Conservation (phyloP, 139 green algal genomes). For the Chlamydomonas eustigma region DNA sequence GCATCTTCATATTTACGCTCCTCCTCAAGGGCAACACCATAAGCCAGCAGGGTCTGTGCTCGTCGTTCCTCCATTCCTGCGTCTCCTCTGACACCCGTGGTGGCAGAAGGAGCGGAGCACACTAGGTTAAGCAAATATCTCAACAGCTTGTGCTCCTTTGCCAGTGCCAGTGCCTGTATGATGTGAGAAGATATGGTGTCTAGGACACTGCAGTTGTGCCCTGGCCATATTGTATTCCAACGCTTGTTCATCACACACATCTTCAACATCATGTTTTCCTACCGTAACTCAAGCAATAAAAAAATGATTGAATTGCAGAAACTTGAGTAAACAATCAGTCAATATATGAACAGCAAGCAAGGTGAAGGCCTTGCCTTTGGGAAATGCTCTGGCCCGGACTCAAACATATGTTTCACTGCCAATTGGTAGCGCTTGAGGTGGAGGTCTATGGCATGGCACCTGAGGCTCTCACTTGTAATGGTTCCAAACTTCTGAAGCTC, state of each 20-base stretch:
- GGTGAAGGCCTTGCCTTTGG: conserved; percentile 33
- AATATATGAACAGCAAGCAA: too few relatives aligned
- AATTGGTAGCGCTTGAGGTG: conserved; percentile 57
- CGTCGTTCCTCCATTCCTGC: conserved; percentile 16
- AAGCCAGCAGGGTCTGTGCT: conserved; percentile 36
- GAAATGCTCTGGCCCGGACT: conserved; percentile 54
- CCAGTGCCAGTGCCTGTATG: conserved; percentile 56
- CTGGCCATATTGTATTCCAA: too few relatives aligned
- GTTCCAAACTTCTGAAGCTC: conserved; percentile 67
- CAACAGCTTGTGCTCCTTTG: conserved; percentile 61
- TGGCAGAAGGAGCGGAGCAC: too few relatives aligned
- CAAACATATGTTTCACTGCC: conserved; percentile 65
- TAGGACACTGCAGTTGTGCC: too few relatives aligned
- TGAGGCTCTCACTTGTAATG: conserved; percentile 27
- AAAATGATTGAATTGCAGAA: too few relatives aligned
- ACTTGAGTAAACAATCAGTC: too few relatives aligned
- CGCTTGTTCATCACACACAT: too few relatives aligned
- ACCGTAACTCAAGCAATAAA: too few relatives aligned
- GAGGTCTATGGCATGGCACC: conserved; percentile 65
- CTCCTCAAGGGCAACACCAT: conserved; percentile 46
- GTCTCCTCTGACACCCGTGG: neutral
- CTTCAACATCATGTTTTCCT: too few relatives aligned
- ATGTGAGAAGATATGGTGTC: too few relatives aligned
- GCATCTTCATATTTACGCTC: conserved; percentile 57
- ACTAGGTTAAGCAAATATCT: conserved; percentile 65